Percentiles rank a stretch among this genome's conserved stretches.
Evolutionary conservation across 768 basidiomycete genomes (phyloP).

Genomic region (Melanogaster broomeanus): DNA sequence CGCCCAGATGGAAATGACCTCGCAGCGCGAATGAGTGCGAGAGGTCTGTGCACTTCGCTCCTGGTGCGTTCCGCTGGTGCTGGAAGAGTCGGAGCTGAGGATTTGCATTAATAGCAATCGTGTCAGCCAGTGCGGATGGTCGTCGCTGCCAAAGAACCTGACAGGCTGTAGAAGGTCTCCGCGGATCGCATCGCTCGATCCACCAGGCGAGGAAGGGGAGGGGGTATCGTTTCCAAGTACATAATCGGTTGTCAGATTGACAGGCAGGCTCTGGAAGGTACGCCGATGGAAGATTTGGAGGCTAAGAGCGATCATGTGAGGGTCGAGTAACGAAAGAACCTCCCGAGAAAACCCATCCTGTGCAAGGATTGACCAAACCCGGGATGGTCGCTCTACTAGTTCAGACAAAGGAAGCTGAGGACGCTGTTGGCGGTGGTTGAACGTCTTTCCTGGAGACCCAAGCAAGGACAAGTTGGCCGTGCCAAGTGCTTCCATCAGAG

Average conservation of each 20-base stretch:
- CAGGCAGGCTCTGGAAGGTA: constrained; percentile 51
- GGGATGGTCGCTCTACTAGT: constrained; percentile 24
- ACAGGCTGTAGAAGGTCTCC: constrained; percentile 17
- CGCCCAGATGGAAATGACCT: constrained; percentile 73
- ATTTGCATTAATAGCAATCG: constrained; percentile 71
- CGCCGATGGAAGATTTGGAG: constrained; percentile 62
- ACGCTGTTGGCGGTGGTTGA: constrained; percentile 24
- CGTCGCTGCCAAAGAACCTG: constrained; percentile 67
- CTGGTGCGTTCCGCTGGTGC: constrained; percentile 22
- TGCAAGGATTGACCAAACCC: constrained; percentile 55
- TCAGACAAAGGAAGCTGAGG: constrained; percentile 20
- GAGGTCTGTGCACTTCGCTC: constrained; percentile 41
- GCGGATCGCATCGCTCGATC: constrained; percentile 4
- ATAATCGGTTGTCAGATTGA: constrained; percentile 51
- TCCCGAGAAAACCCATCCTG: constrained; percentile 71
- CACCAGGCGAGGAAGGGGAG: background rate
- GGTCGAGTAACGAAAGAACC: constrained; percentile 63
- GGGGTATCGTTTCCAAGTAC: constrained; percentile 37
- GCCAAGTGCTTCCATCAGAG: constrained; percentile 49
- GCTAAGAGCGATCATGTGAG: constrained; percentile 60
- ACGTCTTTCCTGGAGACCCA: constrained; percentile 27
- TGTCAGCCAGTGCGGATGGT: constrained; percentile 81
- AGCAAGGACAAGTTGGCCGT: constrained; percentile 8
- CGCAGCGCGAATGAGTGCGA: constrained; percentile 70
- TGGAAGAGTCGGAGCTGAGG: constrained; percentile 58